These are phyloP conservation scores for Hanseniaspora lindneri DNA, from an alignment of 805 yeast genomes.

Conservation along the genomic window DNA sequence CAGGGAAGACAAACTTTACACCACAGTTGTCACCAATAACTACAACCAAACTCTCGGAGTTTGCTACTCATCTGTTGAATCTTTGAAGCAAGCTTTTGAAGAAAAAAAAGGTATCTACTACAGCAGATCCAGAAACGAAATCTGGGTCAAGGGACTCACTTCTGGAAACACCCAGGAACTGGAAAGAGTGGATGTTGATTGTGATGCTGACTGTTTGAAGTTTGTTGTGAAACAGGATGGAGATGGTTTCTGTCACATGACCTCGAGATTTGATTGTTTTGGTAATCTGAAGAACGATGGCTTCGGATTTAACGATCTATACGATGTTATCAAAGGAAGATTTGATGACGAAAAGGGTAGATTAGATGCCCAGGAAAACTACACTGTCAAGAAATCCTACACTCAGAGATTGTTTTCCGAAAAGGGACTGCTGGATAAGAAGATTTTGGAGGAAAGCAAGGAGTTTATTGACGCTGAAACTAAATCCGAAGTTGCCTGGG, in stretches of 20 bases:
- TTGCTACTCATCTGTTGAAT: constrained; percentile 77
- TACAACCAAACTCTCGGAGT: constrained; percentile 70
- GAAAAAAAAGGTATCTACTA: constrained; percentile 84
- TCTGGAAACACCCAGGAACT: constrained; percentile 91
- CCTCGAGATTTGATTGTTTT: constrained; percentile 65
- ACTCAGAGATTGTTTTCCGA: constrained; percentile 80
- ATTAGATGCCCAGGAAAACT: constrained; percentile 32
- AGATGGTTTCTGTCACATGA: constrained; percentile 84
- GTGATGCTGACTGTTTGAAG: constrained; percentile 85
- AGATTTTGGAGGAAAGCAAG: constrained; percentile 91
- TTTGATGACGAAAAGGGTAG: constrained; percentile 53
- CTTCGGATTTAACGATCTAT: constrained; percentile 37
- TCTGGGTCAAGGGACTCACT: constrained; percentile 93
- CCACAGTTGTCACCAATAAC: constrained; percentile 68
- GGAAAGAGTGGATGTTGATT: constrained; percentile 57
- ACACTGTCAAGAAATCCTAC: constrained; percentile 43
- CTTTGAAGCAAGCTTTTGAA: constrained; percentile 69
- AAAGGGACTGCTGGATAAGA: constrained; percentile 61
- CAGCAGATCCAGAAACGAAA: constrained; percentile 72
- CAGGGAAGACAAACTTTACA: constrained; percentile 70
- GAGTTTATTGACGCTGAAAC: constrained; percentile 77
- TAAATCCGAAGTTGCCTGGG: constrained; percentile 77
- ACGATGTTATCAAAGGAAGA: constrained; percentile 53
- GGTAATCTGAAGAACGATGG: constrained; percentile 54
- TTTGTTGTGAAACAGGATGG: constrained; percentile 79